A percentile compares a stretch with the other conserved stretches of the same genome.
Conservation (phyloP, 345 rosid genomes). For the Noccaea bulbosa region DNA sequence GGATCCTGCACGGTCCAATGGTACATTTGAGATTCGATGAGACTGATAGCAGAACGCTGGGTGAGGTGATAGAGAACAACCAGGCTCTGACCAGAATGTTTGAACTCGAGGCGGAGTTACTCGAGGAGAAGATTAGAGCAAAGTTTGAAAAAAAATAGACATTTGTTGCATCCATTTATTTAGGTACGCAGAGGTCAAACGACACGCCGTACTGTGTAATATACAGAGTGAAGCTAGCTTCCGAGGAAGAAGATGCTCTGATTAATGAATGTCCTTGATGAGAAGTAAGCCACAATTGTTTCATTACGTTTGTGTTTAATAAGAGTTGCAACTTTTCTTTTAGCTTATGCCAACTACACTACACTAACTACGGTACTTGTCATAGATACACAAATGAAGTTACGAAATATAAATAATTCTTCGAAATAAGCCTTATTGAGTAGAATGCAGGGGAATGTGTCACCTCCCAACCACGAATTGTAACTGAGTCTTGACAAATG, state of each 20-base stretch:
- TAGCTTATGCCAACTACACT: too few relatives aligned
- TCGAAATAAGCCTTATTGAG: too few relatives aligned
- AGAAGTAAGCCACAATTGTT: slow-evolving; percentile 16
- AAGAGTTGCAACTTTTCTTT: too few relatives aligned
- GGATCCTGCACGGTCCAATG: slow-evolving; percentile 49
- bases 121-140: slow-evolving; percentile 74
- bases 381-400: too few relatives aligned
- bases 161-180: background rate
- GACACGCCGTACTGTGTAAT: slow-evolving; percentile 13
- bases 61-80: slow-evolving; percentile 84
- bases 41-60: background rate
- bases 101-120: slow-evolving; percentile 67
- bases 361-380: too few relatives aligned
- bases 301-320: slow-evolving; percentile 10
- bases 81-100: slow-evolving; percentile 84
- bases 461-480: slow-evolving; percentile 45
- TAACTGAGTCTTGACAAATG: slow-evolving; percentile 55
- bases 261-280: background rate
- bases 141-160: slow-evolving; percentile 51
- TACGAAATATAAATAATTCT: too few relatives aligned
- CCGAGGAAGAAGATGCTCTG: slow-evolving; percentile 9
- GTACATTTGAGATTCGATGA: background rate
- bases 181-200: background rate
- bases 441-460: slow-evolving; percentile 43
- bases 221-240: slow-evolving; percentile 30